Percentiles rank a stretch among this genome's conserved stretches.
Evolutionary conservation across 2,329 filamentous ascomycete genomes (phyloP).

Genomic region (Aspergillus japonicus): DNA sequence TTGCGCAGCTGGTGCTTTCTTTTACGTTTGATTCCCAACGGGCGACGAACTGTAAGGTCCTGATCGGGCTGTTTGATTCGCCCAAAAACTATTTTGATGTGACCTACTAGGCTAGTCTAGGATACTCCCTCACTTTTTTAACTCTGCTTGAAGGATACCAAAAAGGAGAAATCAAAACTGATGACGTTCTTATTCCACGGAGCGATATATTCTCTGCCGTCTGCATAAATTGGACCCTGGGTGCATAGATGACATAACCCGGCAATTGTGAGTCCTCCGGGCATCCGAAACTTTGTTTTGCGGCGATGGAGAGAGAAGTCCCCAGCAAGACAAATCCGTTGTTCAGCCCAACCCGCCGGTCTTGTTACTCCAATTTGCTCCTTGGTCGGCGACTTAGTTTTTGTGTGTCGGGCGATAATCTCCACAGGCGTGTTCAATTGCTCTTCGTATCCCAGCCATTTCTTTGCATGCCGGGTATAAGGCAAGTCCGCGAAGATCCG

Average conservation of each 20-base stretch:
- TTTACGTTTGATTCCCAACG: constrained; percentile 10
- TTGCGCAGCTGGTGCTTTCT: constrained; percentile 2
- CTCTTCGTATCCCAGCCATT: background rate
- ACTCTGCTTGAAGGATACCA: background rate
- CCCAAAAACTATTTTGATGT: background rate
- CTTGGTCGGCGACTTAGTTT: background rate
- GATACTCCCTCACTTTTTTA: constrained; percentile 5
- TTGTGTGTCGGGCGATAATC: background rate
- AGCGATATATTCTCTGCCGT: background rate
- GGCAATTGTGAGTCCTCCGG: background rate
- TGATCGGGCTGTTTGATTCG: background rate
- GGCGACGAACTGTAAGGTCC: constrained; percentile 2
- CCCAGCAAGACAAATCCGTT: background rate
- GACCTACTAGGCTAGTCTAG: constrained; percentile 12
- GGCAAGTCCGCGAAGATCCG: background rate
- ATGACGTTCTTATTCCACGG: background rate
- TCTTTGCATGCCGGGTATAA: background rate
- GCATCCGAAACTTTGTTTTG: background rate
- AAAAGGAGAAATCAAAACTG: background rate
- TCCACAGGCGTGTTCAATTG: no score
- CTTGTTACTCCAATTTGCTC: background rate
- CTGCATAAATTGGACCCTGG: background rate
- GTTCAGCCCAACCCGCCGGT: background rate
- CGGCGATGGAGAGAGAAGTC: background rate
- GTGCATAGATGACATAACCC: constrained; percentile 3